A percentile compares a stretch with the other conserved stretches of the same genome.
phyloP scores from a whole-genome alignment of 73 alveolate genomes.

The Paramecium sexaurelia region DNA sequence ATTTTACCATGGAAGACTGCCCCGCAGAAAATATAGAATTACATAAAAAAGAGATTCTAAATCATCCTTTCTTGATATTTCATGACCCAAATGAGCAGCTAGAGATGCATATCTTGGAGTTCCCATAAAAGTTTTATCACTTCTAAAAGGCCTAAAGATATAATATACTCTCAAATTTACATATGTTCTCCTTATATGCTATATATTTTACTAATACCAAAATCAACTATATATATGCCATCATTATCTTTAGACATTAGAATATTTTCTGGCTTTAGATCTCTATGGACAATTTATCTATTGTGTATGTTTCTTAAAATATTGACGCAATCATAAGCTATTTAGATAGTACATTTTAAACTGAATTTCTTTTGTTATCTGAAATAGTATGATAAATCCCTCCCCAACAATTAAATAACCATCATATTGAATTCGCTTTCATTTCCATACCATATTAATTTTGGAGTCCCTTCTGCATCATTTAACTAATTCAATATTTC shows the following conservation, averaged over 20 bases:
- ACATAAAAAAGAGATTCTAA: conserved; percentile 94
- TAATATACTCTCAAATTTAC: background rate
- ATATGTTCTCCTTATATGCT: conserved; percentile 39
- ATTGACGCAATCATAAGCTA: conserved; percentile 15
- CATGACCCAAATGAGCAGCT: conserved; percentile 86
- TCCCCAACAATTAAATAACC: conserved; percentile 39
- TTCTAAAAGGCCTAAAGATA: conserved; percentile 20
- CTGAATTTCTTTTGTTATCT: conserved; percentile 1
- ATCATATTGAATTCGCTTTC: conserved; percentile 8
- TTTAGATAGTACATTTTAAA: conserved; percentile 29
- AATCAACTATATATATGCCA: conserved; percentile 47
- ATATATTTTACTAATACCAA: conserved; percentile 59
- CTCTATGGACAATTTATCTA: conserved; percentile 76
- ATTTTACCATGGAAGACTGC: conserved; percentile 96
- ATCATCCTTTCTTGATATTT: conserved; percentile 92
- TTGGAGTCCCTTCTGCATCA: conserved; percentile 34
- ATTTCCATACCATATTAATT: conserved; percentile 25
- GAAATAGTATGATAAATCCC: conserved; percentile 12
- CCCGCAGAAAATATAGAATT: conserved; percentile 86
- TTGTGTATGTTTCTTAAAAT: conserved; percentile 65
- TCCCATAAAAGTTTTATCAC: conserved; percentile 70
- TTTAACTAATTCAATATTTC: background rate
- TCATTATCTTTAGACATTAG: conserved; percentile 55
- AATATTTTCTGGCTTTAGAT: conserved; percentile 82
- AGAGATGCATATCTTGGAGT: conserved; percentile 95